phyloP scores from a whole-genome alignment of 495 filamentous ascomycete species.

The Physcia stellaris region DNA sequence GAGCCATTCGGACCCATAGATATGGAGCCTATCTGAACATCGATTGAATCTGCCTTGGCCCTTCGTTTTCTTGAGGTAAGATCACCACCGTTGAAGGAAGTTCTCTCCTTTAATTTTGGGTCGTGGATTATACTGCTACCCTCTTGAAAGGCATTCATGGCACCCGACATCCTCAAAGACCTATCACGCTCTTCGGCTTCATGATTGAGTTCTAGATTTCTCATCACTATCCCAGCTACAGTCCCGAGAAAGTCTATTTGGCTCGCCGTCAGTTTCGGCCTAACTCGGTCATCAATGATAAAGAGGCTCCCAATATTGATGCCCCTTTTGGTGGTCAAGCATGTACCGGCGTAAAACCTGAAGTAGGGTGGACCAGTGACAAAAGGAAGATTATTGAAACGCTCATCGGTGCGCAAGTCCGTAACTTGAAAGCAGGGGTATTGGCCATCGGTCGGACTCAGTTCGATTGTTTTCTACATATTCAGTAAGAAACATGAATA shows the following conservation, averaged over 20 bases:
- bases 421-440: conserved; percentile 15
- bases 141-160: conserved; percentile 52
- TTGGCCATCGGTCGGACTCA: not conserved
- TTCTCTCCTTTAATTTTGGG: too few relatives aligned
- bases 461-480: conserved; percentile 12
- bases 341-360: conserved; percentile 37
- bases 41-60: not conserved
- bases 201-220: conserved; percentile 44
- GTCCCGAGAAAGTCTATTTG: conserved; percentile 30
- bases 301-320: conserved; percentile 62
- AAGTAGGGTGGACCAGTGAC: conserved; percentile 29
- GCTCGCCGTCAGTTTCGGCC: conserved; percentile 19
- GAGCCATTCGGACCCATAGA: not conserved
- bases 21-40: not conserved
- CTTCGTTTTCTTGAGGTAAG: not conserved
- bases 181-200: conserved; percentile 43
- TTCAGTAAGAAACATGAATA: not conserved
- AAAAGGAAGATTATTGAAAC: conserved; percentile 28
- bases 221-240: conserved; percentile 45
- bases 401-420: conserved; percentile 27
- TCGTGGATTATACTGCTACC: too few relatives aligned
- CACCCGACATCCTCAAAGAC: conserved; percentile 43
- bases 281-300: conserved; percentile 40
- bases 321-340: conserved; percentile 50
- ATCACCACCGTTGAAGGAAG: not conserved